Conservation (phyloP, 2,329 filamentous ascomycete species). For the Paecilomyces formosus region DNA sequence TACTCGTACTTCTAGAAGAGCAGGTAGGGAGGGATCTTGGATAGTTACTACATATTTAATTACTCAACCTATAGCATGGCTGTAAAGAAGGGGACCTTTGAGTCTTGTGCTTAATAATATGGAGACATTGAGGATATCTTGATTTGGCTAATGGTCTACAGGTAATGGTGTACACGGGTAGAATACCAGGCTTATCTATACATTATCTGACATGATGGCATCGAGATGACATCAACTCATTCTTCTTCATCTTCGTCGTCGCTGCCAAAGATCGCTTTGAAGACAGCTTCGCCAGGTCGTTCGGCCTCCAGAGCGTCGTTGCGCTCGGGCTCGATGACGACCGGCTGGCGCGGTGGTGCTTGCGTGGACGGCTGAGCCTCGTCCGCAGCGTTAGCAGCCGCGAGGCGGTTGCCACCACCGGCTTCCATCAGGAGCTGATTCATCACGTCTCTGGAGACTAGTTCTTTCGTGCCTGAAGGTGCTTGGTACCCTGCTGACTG, state of each 20-base stretch:
- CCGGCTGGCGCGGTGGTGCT: conserved; percentile 6
- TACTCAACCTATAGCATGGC: too few species aligned
- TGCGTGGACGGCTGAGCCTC: conserved; percentile 7
- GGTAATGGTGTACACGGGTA: too few species aligned
- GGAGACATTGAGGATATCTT: background rate
- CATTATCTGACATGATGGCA: background rate
- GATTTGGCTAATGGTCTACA: background rate
- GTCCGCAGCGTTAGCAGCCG: background rate
- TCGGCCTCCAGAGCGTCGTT: conserved; percentile 73
- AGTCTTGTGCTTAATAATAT: background rate
- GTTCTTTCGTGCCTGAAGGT: conserved; percentile 31
- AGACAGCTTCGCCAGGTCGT: conserved; percentile 70
- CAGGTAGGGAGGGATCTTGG: background rate
- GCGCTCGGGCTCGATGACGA: conserved; percentile 59
- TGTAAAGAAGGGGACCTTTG: too few species aligned
- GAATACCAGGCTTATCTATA: background rate
- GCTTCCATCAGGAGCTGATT: conserved; percentile 47
- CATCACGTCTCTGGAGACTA: conserved; percentile 49
- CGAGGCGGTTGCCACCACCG: conserved; percentile 14
- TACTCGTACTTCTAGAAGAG: background rate
- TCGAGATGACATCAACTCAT: background rate
- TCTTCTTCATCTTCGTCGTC: conserved; percentile 60
- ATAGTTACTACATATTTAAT: too few species aligned
- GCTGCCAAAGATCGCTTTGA: conserved; percentile 89
- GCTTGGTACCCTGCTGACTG: conserved; percentile 25